phyloP scores from a whole-genome alignment of 352 stramenopile genomes.

The Phytophthora palmivora region DNA sequence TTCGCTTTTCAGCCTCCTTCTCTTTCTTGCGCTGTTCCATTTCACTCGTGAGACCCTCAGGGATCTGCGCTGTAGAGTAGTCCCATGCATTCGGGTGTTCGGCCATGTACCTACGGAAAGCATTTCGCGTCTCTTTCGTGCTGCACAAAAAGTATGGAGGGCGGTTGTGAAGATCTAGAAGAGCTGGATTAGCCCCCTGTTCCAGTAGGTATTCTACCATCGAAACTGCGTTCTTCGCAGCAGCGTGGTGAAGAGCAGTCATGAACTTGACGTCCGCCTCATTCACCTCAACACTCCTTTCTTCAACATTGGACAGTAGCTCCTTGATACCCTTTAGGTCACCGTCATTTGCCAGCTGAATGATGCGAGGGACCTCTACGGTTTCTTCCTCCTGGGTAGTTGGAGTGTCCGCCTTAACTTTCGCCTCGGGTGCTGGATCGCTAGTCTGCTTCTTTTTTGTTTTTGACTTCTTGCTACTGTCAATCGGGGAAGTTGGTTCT shows the following conservation, averaged over 20 bases:
- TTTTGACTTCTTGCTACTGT: conserved; percentile 33
- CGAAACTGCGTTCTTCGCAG: conserved; percentile 48
- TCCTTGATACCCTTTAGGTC: conserved; percentile 48
- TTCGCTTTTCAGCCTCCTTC: conserved; percentile 89
- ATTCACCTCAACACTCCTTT: conserved; percentile 51
- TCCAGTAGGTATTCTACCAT: conserved; percentile 83
- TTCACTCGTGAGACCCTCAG: conserved; percentile 72
- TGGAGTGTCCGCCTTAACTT: conserved; percentile 11
- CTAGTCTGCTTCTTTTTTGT: conserved; percentile 37
- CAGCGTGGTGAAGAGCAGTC: conserved; percentile 81
- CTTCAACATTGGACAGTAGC: conserved; percentile 38
- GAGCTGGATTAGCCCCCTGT: conserved; percentile 83
- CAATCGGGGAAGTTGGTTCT: conserved; percentile 17
- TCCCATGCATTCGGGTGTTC: conserved; percentile 85
- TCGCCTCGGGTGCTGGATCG: not conserved
- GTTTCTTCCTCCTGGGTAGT: conserved; percentile 23
- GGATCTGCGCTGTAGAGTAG: conserved; percentile 76
- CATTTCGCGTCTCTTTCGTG: conserved; percentile 91
- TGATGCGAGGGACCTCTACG: conserved; percentile 42
- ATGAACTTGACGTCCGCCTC: conserved; percentile 69
- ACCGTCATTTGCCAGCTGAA: conserved; percentile 49
- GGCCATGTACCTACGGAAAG: conserved; percentile 90
- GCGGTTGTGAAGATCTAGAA: conserved; percentile 82
- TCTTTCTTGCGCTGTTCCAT: conserved; percentile 90
- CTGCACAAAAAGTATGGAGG: conserved; percentile 91